Evolutionary conservation across 169 alveolate species (phyloP).

Genomic region (Neospora caninum): DNA sequence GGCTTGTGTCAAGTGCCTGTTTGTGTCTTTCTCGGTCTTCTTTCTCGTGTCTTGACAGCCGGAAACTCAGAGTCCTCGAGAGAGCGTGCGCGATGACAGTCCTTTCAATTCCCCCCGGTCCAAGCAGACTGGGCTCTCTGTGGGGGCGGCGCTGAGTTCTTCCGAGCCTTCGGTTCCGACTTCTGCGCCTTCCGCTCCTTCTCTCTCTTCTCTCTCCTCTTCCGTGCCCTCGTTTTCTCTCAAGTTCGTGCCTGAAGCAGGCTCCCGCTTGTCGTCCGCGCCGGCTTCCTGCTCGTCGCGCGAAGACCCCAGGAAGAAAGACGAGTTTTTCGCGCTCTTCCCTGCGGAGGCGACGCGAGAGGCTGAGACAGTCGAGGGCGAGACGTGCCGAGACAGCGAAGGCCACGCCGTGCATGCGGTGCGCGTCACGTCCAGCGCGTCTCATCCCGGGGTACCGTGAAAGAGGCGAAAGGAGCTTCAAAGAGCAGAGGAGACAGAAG

Average conservation of each 20-base stretch:
- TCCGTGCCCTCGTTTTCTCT: background rate
- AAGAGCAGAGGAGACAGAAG: too few relatives aligned
- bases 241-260: background rate
- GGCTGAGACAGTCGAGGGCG: too few relatives aligned
- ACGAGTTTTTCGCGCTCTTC: background rate
- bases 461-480: background rate
- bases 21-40: too few relatives aligned
- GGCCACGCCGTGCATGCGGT: background rate
- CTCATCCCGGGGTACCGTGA: background rate
- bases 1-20: too few relatives aligned
- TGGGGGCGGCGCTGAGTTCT: background rate
- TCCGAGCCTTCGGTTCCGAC: too few relatives aligned
- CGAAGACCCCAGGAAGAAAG: background rate
- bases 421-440: background rate
- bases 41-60: background rate
- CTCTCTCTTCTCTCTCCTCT: background rate
- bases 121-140: background rate
- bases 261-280: background rate
- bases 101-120: background rate
- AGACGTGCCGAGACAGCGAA: too few relatives aligned
- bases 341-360: background rate
- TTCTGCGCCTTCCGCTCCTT: background rate
- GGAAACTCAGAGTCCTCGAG: background rate
- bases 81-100: background rate
- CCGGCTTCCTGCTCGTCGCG: background rate